A percentile compares a stretch with the other conserved stretches of the same genome.
These are phyloP conservation scores for Cladosporium sp. DNA, from an alignment of 2,329 filamentous ascomycete species.

Conservation along the genomic window DNA sequence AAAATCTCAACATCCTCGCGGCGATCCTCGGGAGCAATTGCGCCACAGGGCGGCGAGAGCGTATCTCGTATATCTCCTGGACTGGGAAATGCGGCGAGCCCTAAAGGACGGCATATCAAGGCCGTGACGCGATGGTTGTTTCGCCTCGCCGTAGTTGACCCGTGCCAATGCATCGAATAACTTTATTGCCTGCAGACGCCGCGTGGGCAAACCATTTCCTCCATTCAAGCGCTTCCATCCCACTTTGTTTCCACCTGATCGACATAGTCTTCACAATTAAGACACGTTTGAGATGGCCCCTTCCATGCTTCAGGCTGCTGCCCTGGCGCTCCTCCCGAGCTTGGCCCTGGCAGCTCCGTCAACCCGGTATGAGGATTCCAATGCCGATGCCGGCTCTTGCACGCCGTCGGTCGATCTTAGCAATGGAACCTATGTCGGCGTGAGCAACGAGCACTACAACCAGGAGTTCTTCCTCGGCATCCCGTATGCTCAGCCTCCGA, in stretches of 20 bases:
- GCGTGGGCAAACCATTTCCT: neutral
- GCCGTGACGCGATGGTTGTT: neutral
- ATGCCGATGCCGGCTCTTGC: neutral
- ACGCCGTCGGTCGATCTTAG: constrained; percentile 1
- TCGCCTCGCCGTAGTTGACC: neutral
- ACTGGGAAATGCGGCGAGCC: neutral
- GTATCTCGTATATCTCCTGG: neutral
- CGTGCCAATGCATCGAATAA: constrained; percentile 5
- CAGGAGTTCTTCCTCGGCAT: constrained; percentile 33
- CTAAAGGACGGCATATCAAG: neutral
- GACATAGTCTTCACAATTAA: neutral
- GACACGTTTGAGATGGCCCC: neutral
- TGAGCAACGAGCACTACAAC: constrained; percentile 31
- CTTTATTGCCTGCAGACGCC: neutral
- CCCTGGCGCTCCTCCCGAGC: constrained; percentile 3
- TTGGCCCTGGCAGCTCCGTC: constrained; percentile 2
- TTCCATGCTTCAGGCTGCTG: neutral
- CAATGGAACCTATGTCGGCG: constrained; percentile 7
- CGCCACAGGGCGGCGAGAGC: no score
- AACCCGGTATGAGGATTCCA: neutral
- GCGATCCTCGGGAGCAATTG: no score
- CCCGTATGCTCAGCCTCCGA: constrained; percentile 32
- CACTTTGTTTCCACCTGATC: constrained; percentile 2
- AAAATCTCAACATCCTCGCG: no score
- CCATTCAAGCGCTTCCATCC: neutral